These are phyloP conservation scores for Apiospora saccharicola DNA, from an alignment of 2,329 filamentous ascomycete species.

Conservation along the genomic window DNA sequence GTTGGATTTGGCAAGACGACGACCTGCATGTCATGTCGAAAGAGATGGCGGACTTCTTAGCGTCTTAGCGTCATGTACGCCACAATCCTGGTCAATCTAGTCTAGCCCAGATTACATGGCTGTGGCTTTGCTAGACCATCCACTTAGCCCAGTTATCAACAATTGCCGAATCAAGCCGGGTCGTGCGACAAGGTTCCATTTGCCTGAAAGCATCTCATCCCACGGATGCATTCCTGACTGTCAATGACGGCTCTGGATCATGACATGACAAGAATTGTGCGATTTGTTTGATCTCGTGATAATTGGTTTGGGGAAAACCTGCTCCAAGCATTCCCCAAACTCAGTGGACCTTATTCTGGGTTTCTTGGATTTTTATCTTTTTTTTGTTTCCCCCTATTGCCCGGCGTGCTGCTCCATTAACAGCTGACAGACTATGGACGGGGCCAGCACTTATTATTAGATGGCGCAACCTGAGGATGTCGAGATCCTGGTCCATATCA, in stretches of 20 bases:
- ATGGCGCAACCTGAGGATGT: slow-evolving; percentile 45
- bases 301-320: background rate
- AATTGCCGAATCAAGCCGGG: background rate
- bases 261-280: background rate
- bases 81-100: background rate
- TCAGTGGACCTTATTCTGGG: background rate
- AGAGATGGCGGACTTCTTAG: background rate
- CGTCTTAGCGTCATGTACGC: slow-evolving; percentile 13
- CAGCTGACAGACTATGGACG: slow-evolving; percentile 11
- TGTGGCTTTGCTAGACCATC: background rate
- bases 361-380: background rate
- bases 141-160: background rate
- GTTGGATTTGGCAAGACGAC: background rate
- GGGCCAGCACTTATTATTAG: slow-evolving; percentile 24
- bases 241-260: background rate
- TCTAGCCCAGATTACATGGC: background rate
- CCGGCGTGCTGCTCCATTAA: background rate
- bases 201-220: slow-evolving; percentile 17
- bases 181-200: background rate
- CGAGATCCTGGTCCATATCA: slow-evolving; percentile 64
- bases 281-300: background rate
- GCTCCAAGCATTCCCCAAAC: background rate
- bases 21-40: background rate
- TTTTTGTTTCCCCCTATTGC: background rate
- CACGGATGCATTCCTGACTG: background rate